Evolutionary conservation across 768 basidiomycete species (phyloP).

Genomic region (Psilocybe sp.): DNA sequence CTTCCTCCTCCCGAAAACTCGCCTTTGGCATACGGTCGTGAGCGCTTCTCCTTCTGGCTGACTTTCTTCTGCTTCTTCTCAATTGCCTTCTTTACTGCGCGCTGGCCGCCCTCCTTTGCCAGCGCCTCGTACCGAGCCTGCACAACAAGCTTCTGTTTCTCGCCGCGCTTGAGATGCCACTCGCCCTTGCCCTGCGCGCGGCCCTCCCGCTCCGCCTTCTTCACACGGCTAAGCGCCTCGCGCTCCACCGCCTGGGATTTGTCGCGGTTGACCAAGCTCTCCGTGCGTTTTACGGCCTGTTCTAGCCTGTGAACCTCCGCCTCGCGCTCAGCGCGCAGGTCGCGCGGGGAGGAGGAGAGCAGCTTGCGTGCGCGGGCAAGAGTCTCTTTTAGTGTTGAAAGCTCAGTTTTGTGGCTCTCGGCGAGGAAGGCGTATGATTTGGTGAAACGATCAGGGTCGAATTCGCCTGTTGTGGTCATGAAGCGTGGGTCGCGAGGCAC

Average conservation of each 20-base stretch:
- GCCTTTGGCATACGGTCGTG: constrained; percentile 57
- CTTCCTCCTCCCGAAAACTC: constrained; percentile 11
- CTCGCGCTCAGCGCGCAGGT: constrained; percentile 58
- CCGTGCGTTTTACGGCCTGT: constrained; percentile 67
- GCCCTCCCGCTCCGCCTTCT: constrained; percentile 63
- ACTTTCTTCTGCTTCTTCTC: constrained; percentile 89
- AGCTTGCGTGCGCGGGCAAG: constrained; percentile 68
- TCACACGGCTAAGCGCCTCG: constrained; percentile 55
- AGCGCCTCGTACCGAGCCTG: constrained; percentile 80
- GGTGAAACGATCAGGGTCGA: constrained; percentile 62
- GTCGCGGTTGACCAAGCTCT: constrained; percentile 75
- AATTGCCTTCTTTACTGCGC: constrained; percentile 82
- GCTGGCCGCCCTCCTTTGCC: constrained; percentile 70
- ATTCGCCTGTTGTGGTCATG: constrained; percentile 65
- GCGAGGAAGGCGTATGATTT: constrained; percentile 75
- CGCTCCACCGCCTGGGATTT: constrained; percentile 67
- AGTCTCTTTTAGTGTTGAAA: constrained; percentile 60
- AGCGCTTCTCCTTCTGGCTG: constrained; percentile 86
- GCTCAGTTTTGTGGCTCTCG: constrained; percentile 61
- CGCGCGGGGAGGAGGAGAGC: constrained; percentile 55
- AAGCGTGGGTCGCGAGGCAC: constrained; percentile 87
- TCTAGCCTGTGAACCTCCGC: constrained; percentile 72
- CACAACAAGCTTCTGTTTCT: constrained; percentile 70
- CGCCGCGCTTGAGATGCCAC: constrained; percentile 84
- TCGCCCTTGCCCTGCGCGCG: constrained; percentile 71